Conservation (phyloP, 495 filamentous ascomycete species). For the Bombardia bombarda region DNA sequence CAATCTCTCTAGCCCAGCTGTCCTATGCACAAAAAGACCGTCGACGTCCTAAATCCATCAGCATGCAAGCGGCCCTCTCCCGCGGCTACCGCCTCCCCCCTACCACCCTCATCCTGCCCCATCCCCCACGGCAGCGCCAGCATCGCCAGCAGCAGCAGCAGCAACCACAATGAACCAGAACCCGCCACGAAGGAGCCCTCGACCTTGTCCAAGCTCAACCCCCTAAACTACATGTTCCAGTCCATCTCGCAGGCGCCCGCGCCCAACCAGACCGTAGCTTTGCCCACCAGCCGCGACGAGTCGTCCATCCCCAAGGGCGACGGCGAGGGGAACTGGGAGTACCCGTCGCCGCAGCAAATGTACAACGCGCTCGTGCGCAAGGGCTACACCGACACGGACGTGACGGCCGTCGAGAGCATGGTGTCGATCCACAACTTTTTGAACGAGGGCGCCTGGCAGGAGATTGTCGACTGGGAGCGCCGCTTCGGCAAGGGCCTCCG, state of each 20-base stretch:
- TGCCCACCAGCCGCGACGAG: constrained; percentile 69
- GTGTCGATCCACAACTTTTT: constrained; percentile 96
- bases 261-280: constrained; percentile 57
- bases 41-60: constrained; percentile 34
- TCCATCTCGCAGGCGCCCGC: constrained; percentile 72
- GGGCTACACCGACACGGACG: constrained; percentile 87
- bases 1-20: constrained; percentile 61
- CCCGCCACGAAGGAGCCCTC: constrained; percentile 24
- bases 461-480: constrained; percentile 88
- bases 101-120: constrained; percentile 44
- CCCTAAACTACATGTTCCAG: constrained; percentile 93
- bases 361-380: constrained; percentile 96
- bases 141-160: background rate
- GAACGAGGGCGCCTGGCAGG: constrained; percentile 93
- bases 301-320: constrained; percentile 84
- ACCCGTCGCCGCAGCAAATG: constrained; percentile 98
- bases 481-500: constrained; percentile 65
- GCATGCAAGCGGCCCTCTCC: constrained; percentile 13
- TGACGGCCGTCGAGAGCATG: constrained; percentile 93
- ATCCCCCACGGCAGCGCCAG: constrained; percentile 29
- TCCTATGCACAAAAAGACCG: constrained; percentile 72
- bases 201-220: constrained; percentile 70
- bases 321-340: constrained; percentile 81
- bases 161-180: background rate
- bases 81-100: constrained; percentile 20